phyloP scores from a whole-genome alignment of 2,329 filamentous ascomycete species.

The Ophiostoma australiae region DNA sequence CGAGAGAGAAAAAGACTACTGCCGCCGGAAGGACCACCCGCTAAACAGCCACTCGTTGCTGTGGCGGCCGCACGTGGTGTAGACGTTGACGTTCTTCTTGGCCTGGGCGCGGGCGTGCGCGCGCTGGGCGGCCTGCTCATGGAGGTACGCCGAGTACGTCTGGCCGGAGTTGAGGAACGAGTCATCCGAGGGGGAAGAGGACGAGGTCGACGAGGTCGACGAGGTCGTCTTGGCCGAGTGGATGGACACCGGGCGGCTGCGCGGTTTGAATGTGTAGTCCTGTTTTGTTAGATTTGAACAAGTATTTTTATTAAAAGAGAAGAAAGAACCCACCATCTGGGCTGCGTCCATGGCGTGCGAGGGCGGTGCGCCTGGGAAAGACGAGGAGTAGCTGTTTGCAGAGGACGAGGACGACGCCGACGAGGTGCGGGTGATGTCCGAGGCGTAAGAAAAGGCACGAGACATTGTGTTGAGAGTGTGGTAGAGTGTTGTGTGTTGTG shows the following conservation, averaged over 20 bases:
- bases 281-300: background rate
- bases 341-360: background rate
- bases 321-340: background rate
- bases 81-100: constrained; percentile 29
- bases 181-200: background rate
- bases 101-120: constrained; percentile 1
- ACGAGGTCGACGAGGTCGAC: background rate
- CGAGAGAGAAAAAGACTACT: background rate
- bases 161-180: background rate
- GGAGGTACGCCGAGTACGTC: constrained; percentile 4
- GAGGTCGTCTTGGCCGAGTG: background rate
- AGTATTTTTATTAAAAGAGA: too few relatives aligned
- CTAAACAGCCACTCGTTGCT: constrained; percentile 30
- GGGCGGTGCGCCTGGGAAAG: background rate
- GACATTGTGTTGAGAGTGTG: background rate
- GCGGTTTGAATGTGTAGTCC: background rate
- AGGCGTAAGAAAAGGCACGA: background rate
- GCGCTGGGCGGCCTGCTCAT: background rate
- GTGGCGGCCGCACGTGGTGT: constrained; percentile 31
- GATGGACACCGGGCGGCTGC: background rate
- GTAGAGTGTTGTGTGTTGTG: background rate
- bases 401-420: background rate
- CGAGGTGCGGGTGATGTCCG: background rate
- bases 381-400: background rate
- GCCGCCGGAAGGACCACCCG: constrained; percentile 28